Conservation (phyloP, 2,329 filamentous ascomycete genomes). For the Daldinia sp. region DNA sequence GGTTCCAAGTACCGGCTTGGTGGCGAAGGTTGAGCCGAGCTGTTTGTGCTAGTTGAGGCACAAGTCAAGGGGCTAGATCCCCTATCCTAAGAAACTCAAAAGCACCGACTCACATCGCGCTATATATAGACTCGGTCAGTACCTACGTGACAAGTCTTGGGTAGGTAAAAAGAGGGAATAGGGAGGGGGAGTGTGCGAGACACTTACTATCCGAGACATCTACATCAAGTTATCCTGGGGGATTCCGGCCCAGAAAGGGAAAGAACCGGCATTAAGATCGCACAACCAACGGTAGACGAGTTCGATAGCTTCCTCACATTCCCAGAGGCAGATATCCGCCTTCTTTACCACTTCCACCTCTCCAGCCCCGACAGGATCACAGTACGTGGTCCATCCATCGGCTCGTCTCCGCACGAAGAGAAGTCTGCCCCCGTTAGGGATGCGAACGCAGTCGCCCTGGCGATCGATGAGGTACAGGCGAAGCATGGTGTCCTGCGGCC, state of each 20-base stretch:
- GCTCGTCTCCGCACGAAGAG: neutral
- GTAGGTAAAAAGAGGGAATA: neutral
- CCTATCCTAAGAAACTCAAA: no score
- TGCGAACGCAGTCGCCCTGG: neutral
- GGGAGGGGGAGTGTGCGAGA: neutral
- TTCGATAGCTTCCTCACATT: conserved; percentile 5
- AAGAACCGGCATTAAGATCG: neutral
- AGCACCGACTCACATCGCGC: no score
- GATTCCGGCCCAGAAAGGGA: neutral
- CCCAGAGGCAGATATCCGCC: conserved; percentile 12
- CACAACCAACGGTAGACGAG: neutral
- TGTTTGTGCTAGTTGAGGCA: neutral
- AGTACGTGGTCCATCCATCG: neutral
- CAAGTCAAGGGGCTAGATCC: neutral
- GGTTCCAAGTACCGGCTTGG: neutral
- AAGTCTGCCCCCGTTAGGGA: neutral
- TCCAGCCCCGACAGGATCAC: neutral
- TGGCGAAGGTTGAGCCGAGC: neutral
- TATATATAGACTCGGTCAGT: neutral
- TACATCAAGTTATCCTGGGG: no score
- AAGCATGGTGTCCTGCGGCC: neutral
- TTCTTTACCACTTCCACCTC: neutral
- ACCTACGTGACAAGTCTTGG: neutral
- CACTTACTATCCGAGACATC: neutral
- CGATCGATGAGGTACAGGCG: neutral